Conservation (phyloP, 441 rosid genomes). For the Erodium moschatum region DNA sequence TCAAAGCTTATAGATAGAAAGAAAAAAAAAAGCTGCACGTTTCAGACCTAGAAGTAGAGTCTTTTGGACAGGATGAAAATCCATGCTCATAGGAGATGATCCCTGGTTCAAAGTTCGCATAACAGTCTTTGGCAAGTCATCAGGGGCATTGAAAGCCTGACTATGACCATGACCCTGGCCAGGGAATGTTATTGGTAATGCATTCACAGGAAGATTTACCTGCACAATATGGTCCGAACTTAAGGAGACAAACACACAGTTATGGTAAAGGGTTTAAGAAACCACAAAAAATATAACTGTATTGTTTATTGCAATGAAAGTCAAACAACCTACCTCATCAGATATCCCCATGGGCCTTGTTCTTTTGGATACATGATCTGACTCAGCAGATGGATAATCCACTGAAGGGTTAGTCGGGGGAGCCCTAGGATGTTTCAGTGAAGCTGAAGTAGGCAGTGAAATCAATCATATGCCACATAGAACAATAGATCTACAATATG, state of each 20-base stretch:
- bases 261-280: neutral
- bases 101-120: slow-evolving; percentile 47
- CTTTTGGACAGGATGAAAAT: slow-evolving; percentile 66
- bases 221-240: neutral
- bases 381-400: slow-evolving; percentile 71
- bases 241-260: neutral
- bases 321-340: slow-evolving; percentile 41
- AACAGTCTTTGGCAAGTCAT: slow-evolving; percentile 63
- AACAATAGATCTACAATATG: neutral
- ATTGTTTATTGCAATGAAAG: neutral
- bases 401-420: slow-evolving; percentile 49
- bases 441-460: slow-evolving; percentile 33
- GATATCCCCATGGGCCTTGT: slow-evolving; percentile 53
- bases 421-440: slow-evolving; percentile 59
- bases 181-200: slow-evolving; percentile 48
- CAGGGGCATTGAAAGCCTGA: slow-evolving; percentile 53
- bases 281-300: neutral
- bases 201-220: slow-evolving; percentile 47
- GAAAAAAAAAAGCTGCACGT: neutral
- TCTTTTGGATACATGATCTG: slow-evolving; percentile 60
- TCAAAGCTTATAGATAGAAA: slow-evolving; percentile 4
- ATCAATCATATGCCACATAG: slow-evolving; percentile 23
- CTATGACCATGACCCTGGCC: slow-evolving; percentile 45
- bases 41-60: slow-evolving; percentile 58
- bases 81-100: slow-evolving; percentile 70